Conservation (phyloP, 2,329 filamentous ascomycete genomes). For the Alternaria triticina region DNA sequence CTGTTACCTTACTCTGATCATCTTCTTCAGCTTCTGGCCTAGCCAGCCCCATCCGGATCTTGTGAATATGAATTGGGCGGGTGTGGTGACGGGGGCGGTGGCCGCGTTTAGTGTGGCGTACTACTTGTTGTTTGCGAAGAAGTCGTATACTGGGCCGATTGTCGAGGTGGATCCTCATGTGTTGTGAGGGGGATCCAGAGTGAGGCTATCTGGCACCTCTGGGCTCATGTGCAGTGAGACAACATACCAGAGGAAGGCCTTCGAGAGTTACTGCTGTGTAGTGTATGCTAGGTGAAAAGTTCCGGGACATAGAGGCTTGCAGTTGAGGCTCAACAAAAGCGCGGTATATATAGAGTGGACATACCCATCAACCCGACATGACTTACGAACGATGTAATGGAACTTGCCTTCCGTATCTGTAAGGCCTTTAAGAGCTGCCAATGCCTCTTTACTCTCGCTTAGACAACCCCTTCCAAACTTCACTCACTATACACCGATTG, state of each 20-base stretch:
- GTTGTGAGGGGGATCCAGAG: constrained; percentile 8
- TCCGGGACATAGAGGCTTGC: neutral
- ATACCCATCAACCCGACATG: neutral
- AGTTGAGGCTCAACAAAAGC: neutral
- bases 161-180: constrained; percentile 38
- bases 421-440: neutral
- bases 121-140: constrained; percentile 38
- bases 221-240: neutral
- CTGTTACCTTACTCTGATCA: constrained; percentile 40
- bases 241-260: neutral
- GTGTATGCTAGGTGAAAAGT: neutral
- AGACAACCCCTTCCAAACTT: neutral
- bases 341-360: neutral
- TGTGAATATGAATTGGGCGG: constrained; percentile 42
- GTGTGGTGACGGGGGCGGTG: constrained; percentile 40
- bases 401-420: fast-evolving
- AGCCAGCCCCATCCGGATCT: constrained; percentile 21
- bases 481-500: neutral
- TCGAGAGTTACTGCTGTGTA: neutral
- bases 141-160: constrained; percentile 42
- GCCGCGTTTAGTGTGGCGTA: constrained; percentile 39
- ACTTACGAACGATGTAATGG: fast-evolving
- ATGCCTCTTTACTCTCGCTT: neutral
- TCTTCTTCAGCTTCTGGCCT: constrained; percentile 48
- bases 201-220: neutral